These are phyloP conservation scores for Olyra latifolia DNA, from an alignment of 176 grass and related monocot species.

Conservation along the genomic window DNA sequence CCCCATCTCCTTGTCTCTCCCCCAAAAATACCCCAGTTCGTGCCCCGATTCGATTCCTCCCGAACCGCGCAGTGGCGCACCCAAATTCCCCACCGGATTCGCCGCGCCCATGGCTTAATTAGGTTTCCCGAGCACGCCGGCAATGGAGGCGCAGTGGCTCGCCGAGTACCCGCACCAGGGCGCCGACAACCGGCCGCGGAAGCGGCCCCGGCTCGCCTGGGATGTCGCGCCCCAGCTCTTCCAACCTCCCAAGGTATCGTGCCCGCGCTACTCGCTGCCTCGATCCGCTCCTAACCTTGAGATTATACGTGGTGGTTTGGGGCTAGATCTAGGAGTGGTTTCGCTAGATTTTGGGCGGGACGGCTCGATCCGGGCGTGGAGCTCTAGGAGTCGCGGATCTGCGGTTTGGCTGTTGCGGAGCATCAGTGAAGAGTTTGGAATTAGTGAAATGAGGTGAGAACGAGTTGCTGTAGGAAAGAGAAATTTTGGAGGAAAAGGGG, in stretches of 20 bases:
- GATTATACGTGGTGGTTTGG: neutral
- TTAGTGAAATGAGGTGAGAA: conserved; percentile 1
- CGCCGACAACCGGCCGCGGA: conserved; percentile 73
- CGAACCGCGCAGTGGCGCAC: neutral
- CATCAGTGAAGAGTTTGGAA: neutral
- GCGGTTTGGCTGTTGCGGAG: conserved; percentile 1
- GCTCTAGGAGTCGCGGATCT: neutral
- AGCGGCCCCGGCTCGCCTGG: conserved; percentile 76
- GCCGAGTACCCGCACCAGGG: conserved; percentile 71
- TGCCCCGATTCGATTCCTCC: neutral
- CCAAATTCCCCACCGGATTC: neutral
- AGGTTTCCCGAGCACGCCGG: conserved; percentile 23
- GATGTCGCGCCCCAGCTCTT: conserved; percentile 62
- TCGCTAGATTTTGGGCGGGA: conserved; percentile 24
- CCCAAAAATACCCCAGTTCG: neutral
- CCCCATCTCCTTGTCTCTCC: neutral
- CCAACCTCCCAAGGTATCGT: conserved; percentile 58
- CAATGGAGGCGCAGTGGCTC: conserved; percentile 91
- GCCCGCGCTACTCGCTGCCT: neutral
- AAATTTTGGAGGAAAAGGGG: neutral
- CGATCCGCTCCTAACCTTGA: neutral
- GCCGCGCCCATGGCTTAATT: conserved; percentile 33
- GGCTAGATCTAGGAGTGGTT: conserved; percentile 22
- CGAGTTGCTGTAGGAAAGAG: neutral
- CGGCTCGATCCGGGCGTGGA: neutral